A percentile compares a stretch with the other conserved stretches of the same genome.
Conservation (phyloP, 1,284 basidiomycete species). For the Ceratobasidium sp. region DNA sequence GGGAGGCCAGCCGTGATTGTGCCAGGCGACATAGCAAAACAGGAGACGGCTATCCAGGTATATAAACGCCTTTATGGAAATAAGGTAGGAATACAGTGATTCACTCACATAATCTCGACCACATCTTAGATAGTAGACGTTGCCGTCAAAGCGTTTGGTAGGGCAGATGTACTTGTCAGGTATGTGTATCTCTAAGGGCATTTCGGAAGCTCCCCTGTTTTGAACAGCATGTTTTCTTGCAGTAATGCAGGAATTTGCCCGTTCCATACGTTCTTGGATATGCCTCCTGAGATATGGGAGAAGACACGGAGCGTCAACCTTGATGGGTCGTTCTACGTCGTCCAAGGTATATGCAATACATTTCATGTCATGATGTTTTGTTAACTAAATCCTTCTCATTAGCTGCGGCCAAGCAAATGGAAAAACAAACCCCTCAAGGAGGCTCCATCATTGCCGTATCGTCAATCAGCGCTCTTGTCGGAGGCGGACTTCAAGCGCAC, state of each 20-base stretch:
- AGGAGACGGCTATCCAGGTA: conserved; percentile 72
- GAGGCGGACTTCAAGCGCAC: conserved; percentile 80
- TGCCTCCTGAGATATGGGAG: conserved; percentile 78
- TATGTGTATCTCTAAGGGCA: conserved; percentile 58
- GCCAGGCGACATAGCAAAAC: conserved; percentile 75
- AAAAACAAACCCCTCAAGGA: conserved; percentile 74
- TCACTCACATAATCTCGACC: background rate
- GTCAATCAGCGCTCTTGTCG: conserved; percentile 82
- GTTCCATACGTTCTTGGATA: conserved; percentile 82
- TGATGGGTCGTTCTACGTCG: conserved; percentile 82
- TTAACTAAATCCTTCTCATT: conserved; percentile 18
- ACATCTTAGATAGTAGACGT: conserved; percentile 69
- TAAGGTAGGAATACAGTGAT: conserved; percentile 6
- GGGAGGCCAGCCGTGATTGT: conserved; percentile 62
- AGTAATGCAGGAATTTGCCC: conserved; percentile 87
- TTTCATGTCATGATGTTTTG: conserved; percentile 18
- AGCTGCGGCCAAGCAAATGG: conserved; percentile 85
- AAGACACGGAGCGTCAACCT: conserved; percentile 80
- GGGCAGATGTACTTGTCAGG: conserved; percentile 71
- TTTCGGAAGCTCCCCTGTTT: conserved; percentile 45
- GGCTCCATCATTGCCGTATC: conserved; percentile 83
- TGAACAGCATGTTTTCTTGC: conserved; percentile 62
- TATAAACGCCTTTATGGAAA: background rate
- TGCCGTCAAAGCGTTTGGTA: conserved; percentile 70
- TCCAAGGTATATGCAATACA: conserved; percentile 66